Conservation (phyloP, 176 grass and related monocot genomes). For the Alopecurus myosuroides region DNA sequence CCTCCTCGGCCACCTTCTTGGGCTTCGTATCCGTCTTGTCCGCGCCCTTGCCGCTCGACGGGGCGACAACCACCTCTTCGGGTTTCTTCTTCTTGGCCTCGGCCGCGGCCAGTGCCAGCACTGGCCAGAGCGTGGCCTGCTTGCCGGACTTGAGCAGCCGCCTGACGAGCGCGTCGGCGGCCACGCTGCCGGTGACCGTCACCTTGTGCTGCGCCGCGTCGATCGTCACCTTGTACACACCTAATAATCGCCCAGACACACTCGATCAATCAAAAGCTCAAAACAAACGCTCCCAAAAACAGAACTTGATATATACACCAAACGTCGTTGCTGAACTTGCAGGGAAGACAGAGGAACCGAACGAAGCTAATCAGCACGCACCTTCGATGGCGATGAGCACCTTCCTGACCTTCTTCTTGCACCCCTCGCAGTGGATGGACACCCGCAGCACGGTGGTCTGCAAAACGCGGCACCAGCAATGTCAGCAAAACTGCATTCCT, state of each 20-base stretch:
- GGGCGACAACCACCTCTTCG: background rate
- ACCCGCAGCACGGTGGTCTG: constrained; percentile 76
- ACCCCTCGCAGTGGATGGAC: constrained; percentile 93
- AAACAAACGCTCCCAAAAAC: background rate
- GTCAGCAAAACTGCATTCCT: background rate
- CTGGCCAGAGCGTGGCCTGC: constrained; percentile 66
- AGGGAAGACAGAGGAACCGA: background rate
- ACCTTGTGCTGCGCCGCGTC: constrained; percentile 86
- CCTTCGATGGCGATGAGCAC: constrained; percentile 65
- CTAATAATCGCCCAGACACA: background rate
- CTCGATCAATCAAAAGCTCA: background rate
- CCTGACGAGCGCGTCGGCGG: constrained; percentile 42
- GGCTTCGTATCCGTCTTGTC: constrained; percentile 26
- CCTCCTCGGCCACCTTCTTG: constrained; percentile 17
- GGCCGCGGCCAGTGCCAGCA: background rate
- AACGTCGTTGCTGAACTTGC: background rate
- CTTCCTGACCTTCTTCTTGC: constrained; percentile 93
- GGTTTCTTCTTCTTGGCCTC: constrained; percentile 37
- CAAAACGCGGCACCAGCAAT: background rate
- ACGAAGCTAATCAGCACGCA: background rate
- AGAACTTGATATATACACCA: background rate
- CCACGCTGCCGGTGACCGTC: constrained; percentile 46
- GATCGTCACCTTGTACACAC: constrained; percentile 59
- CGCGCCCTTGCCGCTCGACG: background rate
- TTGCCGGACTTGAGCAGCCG: constrained; percentile 65